Evolutionary conservation across 345 rosid genomes (phyloP), one percentile per base, ranked within the genome.

Genomic region (Aquilaria yunnanensis): DNA sequence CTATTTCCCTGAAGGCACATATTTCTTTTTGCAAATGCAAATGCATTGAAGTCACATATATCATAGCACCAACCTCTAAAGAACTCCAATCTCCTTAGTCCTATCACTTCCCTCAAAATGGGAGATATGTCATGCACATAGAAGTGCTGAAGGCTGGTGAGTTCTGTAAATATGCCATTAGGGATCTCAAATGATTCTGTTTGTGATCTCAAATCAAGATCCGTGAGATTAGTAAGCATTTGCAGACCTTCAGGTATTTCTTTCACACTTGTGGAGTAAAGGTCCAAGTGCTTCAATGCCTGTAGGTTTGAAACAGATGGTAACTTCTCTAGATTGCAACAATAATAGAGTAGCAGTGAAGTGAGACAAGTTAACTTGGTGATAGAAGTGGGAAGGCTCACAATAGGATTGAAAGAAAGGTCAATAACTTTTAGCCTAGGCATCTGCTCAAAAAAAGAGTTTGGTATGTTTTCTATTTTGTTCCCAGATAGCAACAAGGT

Each of bases 391-490:
- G 73, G 64, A 32, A 69, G 33, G 1, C 2, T 12, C 34, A 11
- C 10, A 32, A 66, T 47, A 2, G 0, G 0, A 4, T 66, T 33
- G 0, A 23, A 2, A 29, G 68, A 72, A 33, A 72, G 60, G 63
- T 72, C 47, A 45, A 72, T 57, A 57, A 67, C 51, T n/a, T 54
- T 59, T 43, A 73, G 61, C 2, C 62, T 57, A 0, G 2, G 34
- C 31, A 59, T 52, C 5, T 59, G 58, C 5, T 48, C 5, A 23
- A 73, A 67, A 32, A 73, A 73, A 11, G 50, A 11, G 11, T 63
- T 29, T 33, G 45, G 53, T 47, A 72, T 59, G 1, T 9, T 7
- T 9, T n/a, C 0, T 2, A 59, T 53, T 0, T 7, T 4, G 49
- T 72, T 72, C 0, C 2, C 0, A 41, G 60, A 48, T 10, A 72